Percentiles rank a stretch among this genome's conserved stretches.
phyloP scores from a whole-genome alignment of 2,329 filamentous ascomycete species.

The Fusarium sp. region DNA sequence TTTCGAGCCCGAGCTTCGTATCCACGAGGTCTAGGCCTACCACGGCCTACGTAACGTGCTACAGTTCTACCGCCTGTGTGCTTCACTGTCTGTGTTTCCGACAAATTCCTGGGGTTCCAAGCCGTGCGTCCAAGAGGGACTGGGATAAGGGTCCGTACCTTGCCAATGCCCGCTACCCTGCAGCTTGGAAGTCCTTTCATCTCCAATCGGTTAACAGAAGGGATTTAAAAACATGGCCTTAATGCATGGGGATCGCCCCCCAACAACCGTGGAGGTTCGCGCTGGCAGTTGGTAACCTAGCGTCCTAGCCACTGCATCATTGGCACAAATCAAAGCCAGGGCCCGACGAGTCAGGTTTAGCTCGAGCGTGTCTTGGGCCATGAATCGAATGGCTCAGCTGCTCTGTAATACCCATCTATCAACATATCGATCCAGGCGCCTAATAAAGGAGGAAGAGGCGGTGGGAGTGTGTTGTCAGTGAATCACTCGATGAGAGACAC shows the following conservation, averaged over 20 bases:
- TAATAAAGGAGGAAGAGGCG: conserved; percentile 35
- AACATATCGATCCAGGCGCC: conserved; percentile 32
- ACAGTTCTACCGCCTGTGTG: conserved; percentile 10
- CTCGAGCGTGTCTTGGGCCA: conserved; percentile 33
- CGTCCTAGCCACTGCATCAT: conserved; percentile 38
- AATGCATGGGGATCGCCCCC: conserved; percentile 38
- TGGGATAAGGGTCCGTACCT: conserved; percentile 16
- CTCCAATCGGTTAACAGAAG: conserved; percentile 30
- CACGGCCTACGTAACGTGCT: conserved; percentile 29
- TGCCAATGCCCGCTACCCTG: conserved; percentile 28
- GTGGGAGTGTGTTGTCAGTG: conserved; percentile 24
- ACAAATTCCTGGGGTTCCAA: conserved; percentile 29
- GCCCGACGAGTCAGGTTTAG: conserved; percentile 36
- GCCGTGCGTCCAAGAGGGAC: conserved; percentile 23
- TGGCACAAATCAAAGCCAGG: conserved; percentile 24
- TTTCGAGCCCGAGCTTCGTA: conserved; percentile 1
- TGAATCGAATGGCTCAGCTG: conserved; percentile 13
- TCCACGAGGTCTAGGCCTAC: conserved; percentile 24
- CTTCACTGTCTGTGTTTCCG: conserved; percentile 15
- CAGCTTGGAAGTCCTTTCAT: conserved; percentile 19
- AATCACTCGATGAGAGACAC: not conserved
- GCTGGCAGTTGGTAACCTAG: conserved; percentile 19
- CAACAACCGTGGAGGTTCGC: conserved; percentile 35
- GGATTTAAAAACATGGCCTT: conserved; percentile 22
- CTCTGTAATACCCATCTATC: not conserved